A percentile compares a stretch with the other conserved stretches of the same genome.
These are phyloP conservation scores for Cucumis cinereus DNA, from an alignment of 306 rosid genomes.

Conservation along the genomic window DNA sequence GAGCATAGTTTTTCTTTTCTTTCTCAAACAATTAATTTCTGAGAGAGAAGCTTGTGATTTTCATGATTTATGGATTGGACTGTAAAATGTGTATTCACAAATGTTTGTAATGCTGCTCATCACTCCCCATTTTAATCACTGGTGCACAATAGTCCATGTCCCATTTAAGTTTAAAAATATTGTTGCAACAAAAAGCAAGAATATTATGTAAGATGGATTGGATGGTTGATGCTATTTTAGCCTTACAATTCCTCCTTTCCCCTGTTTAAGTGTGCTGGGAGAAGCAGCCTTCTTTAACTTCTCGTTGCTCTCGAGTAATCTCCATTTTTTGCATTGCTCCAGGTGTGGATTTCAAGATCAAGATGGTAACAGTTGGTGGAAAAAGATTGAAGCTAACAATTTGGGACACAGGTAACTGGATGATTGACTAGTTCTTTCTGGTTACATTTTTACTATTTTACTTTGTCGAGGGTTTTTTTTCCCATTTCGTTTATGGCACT, in stretches of 20 bases:
- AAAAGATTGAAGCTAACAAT: constrained; percentile 88
- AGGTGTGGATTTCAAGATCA: constrained; percentile 98
- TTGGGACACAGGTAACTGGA: constrained; percentile 84
- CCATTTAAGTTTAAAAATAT: background rate
- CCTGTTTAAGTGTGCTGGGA: background rate
- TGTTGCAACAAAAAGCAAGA: background rate
- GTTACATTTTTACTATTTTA: background rate
- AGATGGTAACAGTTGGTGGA: constrained; percentile 57
- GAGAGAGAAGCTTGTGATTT: background rate
- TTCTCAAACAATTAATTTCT: background rate
- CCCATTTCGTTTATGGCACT: background rate
- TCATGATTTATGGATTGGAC: background rate
- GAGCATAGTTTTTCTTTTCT: background rate
- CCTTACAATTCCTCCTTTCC: background rate
- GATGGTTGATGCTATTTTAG: background rate
- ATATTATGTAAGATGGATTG: background rate
- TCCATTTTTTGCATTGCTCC: background rate
- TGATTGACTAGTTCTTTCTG: background rate
- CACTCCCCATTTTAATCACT: background rate
- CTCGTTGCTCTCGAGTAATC: background rate
- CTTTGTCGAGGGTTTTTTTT: background rate
- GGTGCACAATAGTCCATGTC: background rate
- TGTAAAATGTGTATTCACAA: background rate
- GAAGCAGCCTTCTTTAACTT: background rate
- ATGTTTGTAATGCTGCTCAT: background rate